These are phyloP conservation scores for Kitagawia praeruptora DNA, from an alignment of 129 eudicot species.

Conservation along the genomic window DNA sequence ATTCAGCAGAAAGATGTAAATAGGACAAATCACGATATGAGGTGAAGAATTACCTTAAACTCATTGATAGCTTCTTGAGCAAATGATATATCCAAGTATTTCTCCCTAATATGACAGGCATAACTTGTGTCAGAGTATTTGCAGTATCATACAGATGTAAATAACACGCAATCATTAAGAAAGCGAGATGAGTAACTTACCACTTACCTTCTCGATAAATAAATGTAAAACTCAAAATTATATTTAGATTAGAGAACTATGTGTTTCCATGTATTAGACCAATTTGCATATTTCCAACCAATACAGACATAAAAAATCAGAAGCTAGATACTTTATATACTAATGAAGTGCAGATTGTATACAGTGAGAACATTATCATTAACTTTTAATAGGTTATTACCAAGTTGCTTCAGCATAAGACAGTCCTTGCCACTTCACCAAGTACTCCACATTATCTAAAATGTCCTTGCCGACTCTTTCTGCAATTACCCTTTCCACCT, in stretches of 20 bases:
- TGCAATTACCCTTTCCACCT: slow-evolving; percentile 97
- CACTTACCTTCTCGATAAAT: not conserved
- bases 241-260: not conserved
- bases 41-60: slow-evolving; percentile 45
- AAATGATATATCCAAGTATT: slow-evolving; percentile 71
- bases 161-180: not conserved
- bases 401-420: slow-evolving; percentile 99
- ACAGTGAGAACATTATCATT: not conserved
- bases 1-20: not conserved
- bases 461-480: slow-evolving; percentile 63
- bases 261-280: not conserved
- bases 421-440: slow-evolving; percentile 97
- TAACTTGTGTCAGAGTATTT: slow-evolving; percentile 1
- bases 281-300: not conserved
- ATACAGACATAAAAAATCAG: not conserved
- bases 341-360: no score
- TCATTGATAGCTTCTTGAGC: slow-evolving; percentile 91
- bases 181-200: not conserved
- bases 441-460: slow-evolving; percentile 55
- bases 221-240: not conserved
- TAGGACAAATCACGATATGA: not conserved
- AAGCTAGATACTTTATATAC: not conserved
- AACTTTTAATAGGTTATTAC: slow-evolving; percentile 21
- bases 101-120: slow-evolving; percentile 58
- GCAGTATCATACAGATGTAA: not conserved